Evolutionary conservation across 2,329 filamentous ascomycete species (phyloP).

Genomic region (Monosporascus ibericus): DNA sequence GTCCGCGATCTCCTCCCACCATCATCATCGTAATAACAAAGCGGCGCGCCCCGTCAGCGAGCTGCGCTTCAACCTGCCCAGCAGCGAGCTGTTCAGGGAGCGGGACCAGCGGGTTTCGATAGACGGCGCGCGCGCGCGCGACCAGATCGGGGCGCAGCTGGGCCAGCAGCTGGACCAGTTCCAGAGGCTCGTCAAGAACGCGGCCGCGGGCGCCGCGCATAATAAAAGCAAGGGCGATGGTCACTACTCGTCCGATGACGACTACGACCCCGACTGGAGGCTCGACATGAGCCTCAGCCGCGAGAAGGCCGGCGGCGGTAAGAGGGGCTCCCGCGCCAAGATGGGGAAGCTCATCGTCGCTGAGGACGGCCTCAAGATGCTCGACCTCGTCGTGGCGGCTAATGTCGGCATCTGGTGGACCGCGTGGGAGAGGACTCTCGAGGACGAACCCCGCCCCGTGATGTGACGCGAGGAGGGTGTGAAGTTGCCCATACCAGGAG

Average conservation of each 20-base stretch:
- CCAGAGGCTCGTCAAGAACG: slow-evolving; percentile 19
- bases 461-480: no score
- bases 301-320: slow-evolving; percentile 81
- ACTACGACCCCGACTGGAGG: slow-evolving; percentile 34
- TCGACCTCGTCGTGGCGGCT: slow-evolving; percentile 84
- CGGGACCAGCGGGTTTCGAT: slow-evolving; percentile 25
- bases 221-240: not conserved
- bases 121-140: slow-evolving; percentile 23
- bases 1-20: slow-evolving; percentile 13
- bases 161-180: slow-evolving; percentile 24
- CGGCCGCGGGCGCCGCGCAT: slow-evolving; percentile 9
- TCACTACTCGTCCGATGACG: slow-evolving; percentile 28
- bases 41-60: slow-evolving; percentile 58
- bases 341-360: slow-evolving; percentile 88
- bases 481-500: no score
- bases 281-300: slow-evolving; percentile 71
- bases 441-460: not conserved
- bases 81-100: slow-evolving; percentile 40
- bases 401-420: slow-evolving; percentile 95
- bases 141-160: slow-evolving; percentile 24
- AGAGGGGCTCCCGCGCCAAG: slow-evolving; percentile 81
- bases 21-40: slow-evolving; percentile 18
- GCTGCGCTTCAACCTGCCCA: slow-evolving; percentile 82
- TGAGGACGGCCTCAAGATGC: slow-evolving; percentile 88
- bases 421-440: slow-evolving; percentile 59